Percentiles rank a stretch among this genome's conserved stretches.
phyloP scores from a whole-genome alignment of 306 rosid species.

The Alnus glutinosa region DNA sequence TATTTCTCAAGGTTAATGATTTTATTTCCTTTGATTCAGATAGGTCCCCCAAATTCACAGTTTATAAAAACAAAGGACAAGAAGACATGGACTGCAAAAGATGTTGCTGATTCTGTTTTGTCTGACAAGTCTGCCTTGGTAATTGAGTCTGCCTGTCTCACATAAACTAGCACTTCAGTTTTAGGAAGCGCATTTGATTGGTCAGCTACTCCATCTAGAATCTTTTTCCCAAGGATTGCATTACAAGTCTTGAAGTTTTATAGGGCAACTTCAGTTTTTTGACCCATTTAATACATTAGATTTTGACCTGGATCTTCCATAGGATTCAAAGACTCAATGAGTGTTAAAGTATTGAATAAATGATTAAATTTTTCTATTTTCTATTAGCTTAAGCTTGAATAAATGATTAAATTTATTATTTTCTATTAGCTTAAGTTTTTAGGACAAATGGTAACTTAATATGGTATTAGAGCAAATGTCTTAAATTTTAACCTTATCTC shows the following conservation, averaged over 20 bases:
- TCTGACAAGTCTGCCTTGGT: conserved; percentile 94
- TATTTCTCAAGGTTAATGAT: conserved; percentile 32
- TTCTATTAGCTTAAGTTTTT: no score
- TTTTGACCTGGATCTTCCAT: neutral
- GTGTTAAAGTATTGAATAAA: neutral
- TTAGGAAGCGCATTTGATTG: neutral
- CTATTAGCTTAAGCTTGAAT: no score
- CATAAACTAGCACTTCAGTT: neutral
- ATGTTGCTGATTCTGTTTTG: conserved; percentile 94
- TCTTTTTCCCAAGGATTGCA: neutral
- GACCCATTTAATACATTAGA: neutral
- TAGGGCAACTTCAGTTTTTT: neutral
- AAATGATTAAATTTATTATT: no score
- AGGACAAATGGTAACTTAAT: no score
- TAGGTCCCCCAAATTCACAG: conserved; percentile 87
- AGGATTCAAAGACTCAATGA: neutral
- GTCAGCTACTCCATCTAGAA: neutral
- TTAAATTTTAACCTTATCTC: no score
- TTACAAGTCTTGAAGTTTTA: neutral
- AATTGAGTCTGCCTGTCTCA: conserved; percentile 19
- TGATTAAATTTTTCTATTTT: no score
- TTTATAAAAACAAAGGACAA: conserved; percentile 71
- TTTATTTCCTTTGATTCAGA: conserved; percentile 57
- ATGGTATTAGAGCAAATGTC: no score
- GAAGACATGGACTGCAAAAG: conserved; percentile 86